Conservation (phyloP, 768 basidiomycete species). For the Antrodiella citrinella region DNA sequence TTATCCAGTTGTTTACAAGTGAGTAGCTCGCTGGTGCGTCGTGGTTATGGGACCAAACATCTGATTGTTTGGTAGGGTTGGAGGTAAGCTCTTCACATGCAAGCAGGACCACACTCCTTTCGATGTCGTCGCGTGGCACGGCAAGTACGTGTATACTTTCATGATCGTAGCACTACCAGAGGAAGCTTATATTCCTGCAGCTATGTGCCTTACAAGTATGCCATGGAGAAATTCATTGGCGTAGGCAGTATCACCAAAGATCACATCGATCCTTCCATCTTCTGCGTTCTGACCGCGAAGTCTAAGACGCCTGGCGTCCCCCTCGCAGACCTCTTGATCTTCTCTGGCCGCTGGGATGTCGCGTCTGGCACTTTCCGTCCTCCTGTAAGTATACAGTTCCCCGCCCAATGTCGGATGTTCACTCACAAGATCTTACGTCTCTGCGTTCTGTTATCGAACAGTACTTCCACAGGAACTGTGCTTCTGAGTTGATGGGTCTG, state of each 20-base stretch:
- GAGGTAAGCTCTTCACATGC: conserved; percentile 45
- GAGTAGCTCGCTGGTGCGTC: not conserved
- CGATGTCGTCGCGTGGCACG: conserved; percentile 67
- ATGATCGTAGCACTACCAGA: not conserved
- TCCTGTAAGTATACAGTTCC: conserved; percentile 30
- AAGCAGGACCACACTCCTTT: conserved; percentile 60
- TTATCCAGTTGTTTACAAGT: not conserved
- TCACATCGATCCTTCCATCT: conserved; percentile 63
- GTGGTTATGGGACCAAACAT: not conserved
- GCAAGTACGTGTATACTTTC: conserved; percentile 37
- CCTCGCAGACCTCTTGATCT: conserved; percentile 57
- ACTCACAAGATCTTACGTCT: too few relatives aligned
- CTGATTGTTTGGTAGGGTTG: conserved; percentile 30
- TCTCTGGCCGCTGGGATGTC: conserved; percentile 60
- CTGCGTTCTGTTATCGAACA: conserved; percentile 20
- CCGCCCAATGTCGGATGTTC: not conserved
- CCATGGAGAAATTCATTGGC: conserved; percentile 52
- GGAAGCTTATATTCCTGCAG: too few relatives aligned
- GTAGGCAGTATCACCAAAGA: conserved; percentile 61
- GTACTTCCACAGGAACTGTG: conserved; percentile 60
- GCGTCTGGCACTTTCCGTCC: conserved; percentile 51
- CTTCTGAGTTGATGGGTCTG: conserved; percentile 59
- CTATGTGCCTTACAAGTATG: conserved; percentile 63
- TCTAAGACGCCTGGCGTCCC: conserved; percentile 52
- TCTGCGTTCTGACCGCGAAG: conserved; percentile 60